Conservation (phyloP, 116 monocot species). For the Phalaenopsis hybrid region DNA sequence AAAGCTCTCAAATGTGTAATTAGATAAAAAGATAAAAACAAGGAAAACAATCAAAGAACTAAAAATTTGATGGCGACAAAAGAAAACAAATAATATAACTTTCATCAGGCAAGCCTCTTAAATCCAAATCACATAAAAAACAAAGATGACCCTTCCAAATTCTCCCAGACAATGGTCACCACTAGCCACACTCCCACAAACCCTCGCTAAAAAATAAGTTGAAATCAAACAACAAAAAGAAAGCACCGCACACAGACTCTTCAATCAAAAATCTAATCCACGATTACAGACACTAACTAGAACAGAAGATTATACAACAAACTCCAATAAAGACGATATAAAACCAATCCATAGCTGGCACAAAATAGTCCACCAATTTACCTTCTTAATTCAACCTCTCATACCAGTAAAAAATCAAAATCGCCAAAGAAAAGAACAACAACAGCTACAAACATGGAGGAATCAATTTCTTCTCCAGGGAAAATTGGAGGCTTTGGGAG, state of each 20-base stretch:
- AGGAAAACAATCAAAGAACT: not conserved
- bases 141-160: too few species aligned
- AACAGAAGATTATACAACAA: not conserved
- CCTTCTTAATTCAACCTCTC: conserved; percentile 1
- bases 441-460: not conserved
- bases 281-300: not conserved
- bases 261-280: too few species aligned
- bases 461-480: not conserved
- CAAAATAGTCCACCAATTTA: not conserved
- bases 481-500: not conserved
- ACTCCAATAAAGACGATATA: not conserved
- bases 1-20: not conserved
- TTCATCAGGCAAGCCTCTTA: too few species aligned
- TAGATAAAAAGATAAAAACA: not conserved
- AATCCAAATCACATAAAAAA: too few species aligned
- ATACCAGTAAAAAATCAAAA: not conserved
- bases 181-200: not conserved
- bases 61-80: not conserved
- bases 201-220: not conserved
- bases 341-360: not conserved
- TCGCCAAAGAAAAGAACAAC: not conserved
- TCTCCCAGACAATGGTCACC: too few species aligned
- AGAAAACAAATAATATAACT: not conserved
- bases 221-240: not conserved
- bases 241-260: not conserved